These are phyloP conservation scores for Trametes elegans DNA, from an alignment of 768 basidiomycete genomes.

Conservation along the genomic window DNA sequence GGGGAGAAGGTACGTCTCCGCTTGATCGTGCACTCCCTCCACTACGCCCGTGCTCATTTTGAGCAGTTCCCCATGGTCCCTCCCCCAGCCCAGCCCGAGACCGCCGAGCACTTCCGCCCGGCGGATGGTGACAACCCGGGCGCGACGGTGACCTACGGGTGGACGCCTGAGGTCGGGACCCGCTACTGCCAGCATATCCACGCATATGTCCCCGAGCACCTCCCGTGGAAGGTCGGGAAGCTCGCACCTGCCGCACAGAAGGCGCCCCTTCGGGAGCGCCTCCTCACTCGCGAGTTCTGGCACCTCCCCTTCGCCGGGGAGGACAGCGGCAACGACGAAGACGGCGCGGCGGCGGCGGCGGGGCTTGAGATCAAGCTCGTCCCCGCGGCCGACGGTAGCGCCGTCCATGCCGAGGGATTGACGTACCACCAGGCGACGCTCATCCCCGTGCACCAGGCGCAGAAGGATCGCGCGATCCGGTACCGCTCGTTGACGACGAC, in stretches of 20 bases:
- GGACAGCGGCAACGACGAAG: background rate
- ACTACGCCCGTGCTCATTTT: background rate
- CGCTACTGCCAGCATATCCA: conserved; percentile 23
- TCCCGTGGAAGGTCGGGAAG: conserved; percentile 19
- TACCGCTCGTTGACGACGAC: conserved; percentile 20
- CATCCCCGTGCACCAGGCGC: conserved; percentile 18
- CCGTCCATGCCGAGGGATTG: conserved; percentile 17
- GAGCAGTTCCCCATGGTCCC: conserved; percentile 12
- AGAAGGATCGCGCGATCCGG: conserved; percentile 15
- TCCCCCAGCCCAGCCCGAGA: conserved; percentile 2
- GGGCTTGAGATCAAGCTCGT: conserved; percentile 8
- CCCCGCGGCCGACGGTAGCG: conserved; percentile 3
- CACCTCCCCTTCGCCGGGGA: conserved; percentile 7
- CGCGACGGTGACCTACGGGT: background rate
- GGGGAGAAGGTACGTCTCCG: conserved; percentile 3
- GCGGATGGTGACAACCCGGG: background rate
- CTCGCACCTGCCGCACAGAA: conserved; percentile 9
- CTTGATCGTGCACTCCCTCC: background rate
- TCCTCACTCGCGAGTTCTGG: conserved; percentile 16
- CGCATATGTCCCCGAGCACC: conserved; percentile 20
- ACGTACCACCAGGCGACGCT: conserved; percentile 18
- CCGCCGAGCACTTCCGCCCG: background rate
- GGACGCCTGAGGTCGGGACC: conserved; percentile 13
- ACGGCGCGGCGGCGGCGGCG: background rate
- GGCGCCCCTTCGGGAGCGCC: conserved; percentile 10